phyloP scores from a whole-genome alignment of 2,329 filamentous ascomycete species.

The Emmonsiellopsis sp. region DNA sequence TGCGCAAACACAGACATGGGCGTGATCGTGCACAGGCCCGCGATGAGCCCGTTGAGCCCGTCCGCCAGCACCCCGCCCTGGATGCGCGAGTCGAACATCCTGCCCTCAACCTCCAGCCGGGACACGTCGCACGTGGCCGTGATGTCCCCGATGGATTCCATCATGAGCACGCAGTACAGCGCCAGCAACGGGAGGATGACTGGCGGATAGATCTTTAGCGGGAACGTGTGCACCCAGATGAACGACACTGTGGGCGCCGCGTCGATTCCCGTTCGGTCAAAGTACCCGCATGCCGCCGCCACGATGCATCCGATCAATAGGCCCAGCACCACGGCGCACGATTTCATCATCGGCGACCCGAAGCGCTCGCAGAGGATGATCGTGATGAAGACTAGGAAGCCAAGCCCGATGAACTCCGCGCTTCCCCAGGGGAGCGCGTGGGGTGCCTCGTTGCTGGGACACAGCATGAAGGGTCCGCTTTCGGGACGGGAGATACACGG shows the following conservation, averaged over 20 bases:
- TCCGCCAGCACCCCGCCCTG: conserved; percentile 60
- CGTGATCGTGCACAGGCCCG: conserved; percentile 56
- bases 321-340: conserved; percentile 55
- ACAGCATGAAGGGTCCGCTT: conserved; percentile 44
- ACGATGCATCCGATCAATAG: conserved; percentile 59
- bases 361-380: conserved; percentile 62
- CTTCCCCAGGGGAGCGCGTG: conserved; percentile 53
- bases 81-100: conserved; percentile 57
- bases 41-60: conserved; percentile 54
- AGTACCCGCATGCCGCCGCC: conserved; percentile 57
- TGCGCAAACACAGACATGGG: conserved; percentile 61
- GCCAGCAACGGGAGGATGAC: conserved; percentile 54
- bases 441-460: conserved; percentile 49
- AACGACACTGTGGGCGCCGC: conserved; percentile 55
- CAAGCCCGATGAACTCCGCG: conserved; percentile 57
- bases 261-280: conserved; percentile 49
- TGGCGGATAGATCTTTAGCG: conserved; percentile 54
- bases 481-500: conserved; percentile 30
- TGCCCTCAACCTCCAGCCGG: conserved; percentile 53
- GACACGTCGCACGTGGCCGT: conserved; percentile 60
- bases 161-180: conserved; percentile 53
- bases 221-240: conserved; percentile 62
- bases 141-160: conserved; percentile 60
- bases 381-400: conserved; percentile 57
- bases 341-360: conserved; percentile 61